Base-by-base conservation (phyloP, 1,284 basidiomycete genomes). In the Irpex rosettiformis region DNA sequence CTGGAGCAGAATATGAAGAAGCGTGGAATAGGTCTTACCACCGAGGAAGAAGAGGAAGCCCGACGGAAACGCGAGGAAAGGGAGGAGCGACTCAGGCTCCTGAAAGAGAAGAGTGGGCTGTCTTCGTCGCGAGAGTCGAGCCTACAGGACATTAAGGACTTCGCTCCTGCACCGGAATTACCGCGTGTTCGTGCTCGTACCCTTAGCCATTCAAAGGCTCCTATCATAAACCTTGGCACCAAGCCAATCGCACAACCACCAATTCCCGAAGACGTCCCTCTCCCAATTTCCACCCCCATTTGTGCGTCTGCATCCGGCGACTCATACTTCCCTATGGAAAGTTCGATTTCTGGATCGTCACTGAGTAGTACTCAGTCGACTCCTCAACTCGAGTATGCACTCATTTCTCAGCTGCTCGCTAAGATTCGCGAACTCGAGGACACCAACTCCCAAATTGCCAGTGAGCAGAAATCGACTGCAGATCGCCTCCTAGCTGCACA, bases 351-450 rank as follows among this genome's bases (percentile, higher is more conserved):
- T 13, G 48, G 4, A 5, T 13, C 48, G 16, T 51, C 48, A 8
- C 13, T 18, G 22, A 13, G 11, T 13, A 37, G 28, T 22, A 11
- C 52, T 18, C 28, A 40, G 52, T 13, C 54, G 7, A 18, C 2
- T 10, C n/a, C 54, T 29, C 48, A 51, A 2, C 67, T 71, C 40
- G 78, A 90, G 64, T 79, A 81, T 27, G 79, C 79, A 11, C 75
- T 93, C 55, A 80, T 94, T 13, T 76, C 83, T 1, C 86, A 91
- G 68, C 80, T 94, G 3, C 71, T 93, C 29, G 67, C 75, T n/a
- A 94, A 93, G 73, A 88, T 94, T 54, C 77, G 81, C 27, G 92
- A 94, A 68, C 77, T 94, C 0, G 88, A 93, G 67, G 78, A 87
- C 58, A 81, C 89, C 10, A 92, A 96, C 67, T 64, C 77, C 16